Evolutionary conservation across 345 rosid genomes (phyloP), one percentile per base, ranked within the genome.

Genomic region (Geranium rotundifolium): DNA sequence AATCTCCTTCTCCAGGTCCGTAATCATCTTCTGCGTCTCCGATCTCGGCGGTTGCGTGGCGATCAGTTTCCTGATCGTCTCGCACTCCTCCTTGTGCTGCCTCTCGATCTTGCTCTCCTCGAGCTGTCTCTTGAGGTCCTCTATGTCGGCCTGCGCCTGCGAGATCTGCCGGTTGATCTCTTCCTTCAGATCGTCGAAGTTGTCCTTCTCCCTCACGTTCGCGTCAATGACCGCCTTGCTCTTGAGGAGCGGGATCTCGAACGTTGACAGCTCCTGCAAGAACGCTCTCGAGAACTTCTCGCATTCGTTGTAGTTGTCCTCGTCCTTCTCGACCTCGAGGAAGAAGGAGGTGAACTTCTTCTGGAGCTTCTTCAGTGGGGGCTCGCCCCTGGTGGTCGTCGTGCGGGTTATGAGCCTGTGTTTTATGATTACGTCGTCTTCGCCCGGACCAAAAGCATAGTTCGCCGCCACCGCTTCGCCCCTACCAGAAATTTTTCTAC

Each of bases 71-170:
- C 97, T 81, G 59, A 86, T 84, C 1, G 88, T 79, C 78, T 92
- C 98, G 62, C 96, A 92, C 72, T 89, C 97, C 79, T 89, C 98
- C 81, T 92, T 92, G 77, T 92, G 98, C 74, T 79, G 85, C 74
- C 98, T 84, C 68, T 92, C 98, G 31, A 92, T 78, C 72, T 83
- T 92, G 71, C 98, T 92, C 74, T 89, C 96, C 72, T 83, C 87
- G 27, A 92, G 96, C 75, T 84, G 96, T 70, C 78, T 81, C 83
- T 92, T 89, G 17, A 87, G 68, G 59, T 89, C 90, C 69, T 89
- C 97, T 41, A 92, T 86, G 69, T 92, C 97, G 49, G 75, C 59
- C 74, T 79, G 81, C 0, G 95, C 98, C 71, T 78, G 87, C 62
- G 31, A 70, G 23, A 85, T 89, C 81, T 89, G 85, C 74, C 82